Evolutionary conservation across 1,284 basidiomycete species (phyloP).

Genomic region (Cystobasidiaceae sp.): DNA sequence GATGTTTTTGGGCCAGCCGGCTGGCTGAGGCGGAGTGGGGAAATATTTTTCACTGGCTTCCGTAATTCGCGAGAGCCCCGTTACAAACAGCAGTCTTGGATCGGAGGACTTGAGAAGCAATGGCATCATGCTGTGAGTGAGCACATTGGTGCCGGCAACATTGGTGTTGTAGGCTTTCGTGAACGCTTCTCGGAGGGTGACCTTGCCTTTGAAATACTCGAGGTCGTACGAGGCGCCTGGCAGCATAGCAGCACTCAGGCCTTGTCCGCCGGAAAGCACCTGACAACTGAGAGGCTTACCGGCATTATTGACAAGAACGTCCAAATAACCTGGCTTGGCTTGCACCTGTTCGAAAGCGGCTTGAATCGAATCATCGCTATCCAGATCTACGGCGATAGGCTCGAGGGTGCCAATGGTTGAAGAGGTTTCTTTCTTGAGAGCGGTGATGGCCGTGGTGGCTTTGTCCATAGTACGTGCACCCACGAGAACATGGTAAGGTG

Average conservation of each 20-base stretch:
- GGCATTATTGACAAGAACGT: conserved; percentile 12
- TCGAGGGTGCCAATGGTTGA: not conserved
- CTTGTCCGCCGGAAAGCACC: not conserved
- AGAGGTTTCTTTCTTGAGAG: not conserved
- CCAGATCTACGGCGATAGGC: not conserved
- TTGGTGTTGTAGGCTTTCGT: conserved; percentile 21
- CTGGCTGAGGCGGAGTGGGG: not conserved
- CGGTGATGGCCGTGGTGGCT: not conserved
- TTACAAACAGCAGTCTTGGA: conserved; percentile 24
- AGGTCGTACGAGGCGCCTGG: not conserved
- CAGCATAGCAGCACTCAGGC: not conserved
- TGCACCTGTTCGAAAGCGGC: not conserved
- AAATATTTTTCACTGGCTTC: not conserved
- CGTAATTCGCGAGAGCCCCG: not conserved
- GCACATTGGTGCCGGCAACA: conserved; percentile 19
- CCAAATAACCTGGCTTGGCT: not conserved
- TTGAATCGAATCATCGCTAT: not conserved
- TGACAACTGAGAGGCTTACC: not conserved
- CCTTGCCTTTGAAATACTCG: not conserved
- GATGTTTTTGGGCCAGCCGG: conserved; percentile 14
- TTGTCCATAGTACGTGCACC: not conserved
- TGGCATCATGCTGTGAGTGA: conserved; percentile 24
- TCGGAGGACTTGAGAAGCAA: conserved; percentile 20
- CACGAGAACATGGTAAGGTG: not conserved
- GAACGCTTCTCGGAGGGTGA: conserved; percentile 8